Evolutionary conservation across 257 asterid genomes (phyloP), one percentile per base, ranked within the genome.

Genomic region (Rauvolfia tetraphylla): DNA sequence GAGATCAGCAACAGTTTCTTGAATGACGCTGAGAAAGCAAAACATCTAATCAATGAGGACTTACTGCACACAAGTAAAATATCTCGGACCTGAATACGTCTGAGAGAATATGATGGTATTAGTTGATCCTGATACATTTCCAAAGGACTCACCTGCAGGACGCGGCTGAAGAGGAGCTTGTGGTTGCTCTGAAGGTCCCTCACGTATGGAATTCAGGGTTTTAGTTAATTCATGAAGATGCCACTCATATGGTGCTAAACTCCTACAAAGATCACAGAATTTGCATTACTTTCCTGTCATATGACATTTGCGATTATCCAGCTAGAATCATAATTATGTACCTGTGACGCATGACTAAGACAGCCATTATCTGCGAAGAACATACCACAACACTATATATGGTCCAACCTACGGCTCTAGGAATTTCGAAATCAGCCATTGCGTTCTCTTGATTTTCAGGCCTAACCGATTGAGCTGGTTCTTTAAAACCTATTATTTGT

Each of bases 371-470:
- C 31, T 75, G 78, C 0, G 78, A 41, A 44, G 59, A 75, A 23
- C 78, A 75, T 25, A 75, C 72, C 29, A 75, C 58, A 29, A n/a
- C 71, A 34, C 78, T 58, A 8, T 75, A 20, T 18, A 75, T 62
- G 23, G 58, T 75, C 78, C 41, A 29, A 38, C 29, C 46, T 0
- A 46, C 78, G 1, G 78, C 72, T 2, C 63, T 29, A 0, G 75
- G 65, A 29, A 72, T 48, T 17, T 31, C 15, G 31, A 31, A 0
- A 22, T 72, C 65, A 72, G 18, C 29, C 65, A 29, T 72, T 33
- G 12, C 1, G 49, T 17, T 11, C 7, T 31, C 75, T 18, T 31
- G 57, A 25, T 27, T 49, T 13, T 58, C 70, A 27, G 20, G 22
- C 27, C 39, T n/a, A n/a, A 0, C 13, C 12, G 1, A 4, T 44